These are phyloP conservation scores for Jamesozyma jinghongensis DNA, from an alignment of 805 yeast species.

Conservation along the genomic window DNA sequence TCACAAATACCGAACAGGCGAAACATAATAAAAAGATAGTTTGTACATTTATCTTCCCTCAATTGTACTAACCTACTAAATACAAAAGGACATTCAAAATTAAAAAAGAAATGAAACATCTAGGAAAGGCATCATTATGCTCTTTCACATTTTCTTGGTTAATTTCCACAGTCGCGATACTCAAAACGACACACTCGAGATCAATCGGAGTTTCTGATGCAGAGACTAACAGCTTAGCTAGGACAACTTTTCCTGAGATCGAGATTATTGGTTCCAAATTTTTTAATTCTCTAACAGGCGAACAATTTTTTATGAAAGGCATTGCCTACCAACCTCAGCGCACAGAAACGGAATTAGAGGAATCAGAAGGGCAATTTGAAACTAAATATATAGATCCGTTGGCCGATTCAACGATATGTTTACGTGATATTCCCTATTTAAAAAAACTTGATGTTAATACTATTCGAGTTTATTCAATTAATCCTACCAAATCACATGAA, in stretches of 20 bases:
- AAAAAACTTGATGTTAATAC: conserved; percentile 61
- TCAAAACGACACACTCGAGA: too few relatives aligned
- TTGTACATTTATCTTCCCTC: too few relatives aligned
- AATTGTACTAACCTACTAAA: too few relatives aligned
- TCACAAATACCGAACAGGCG: too few relatives aligned
- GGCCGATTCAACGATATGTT: conserved; percentile 58
- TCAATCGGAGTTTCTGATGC: too few relatives aligned
- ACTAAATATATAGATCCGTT: conserved; percentile 59
- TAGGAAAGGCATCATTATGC: too few relatives aligned
- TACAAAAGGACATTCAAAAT: too few relatives aligned
- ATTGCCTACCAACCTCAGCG: conserved; percentile 73
- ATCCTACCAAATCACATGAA: conserved; percentile 63
- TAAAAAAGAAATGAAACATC: too few relatives aligned
- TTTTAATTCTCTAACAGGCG: conserved; percentile 59
- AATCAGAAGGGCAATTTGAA: conserved; percentile 11
- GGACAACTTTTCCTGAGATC: conserved; percentile 31
- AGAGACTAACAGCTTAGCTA: too few relatives aligned
- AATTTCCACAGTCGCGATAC: too few relatives aligned
- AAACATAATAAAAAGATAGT: too few relatives aligned
- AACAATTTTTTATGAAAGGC: conserved; percentile 82
- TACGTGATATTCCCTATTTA: conserved; percentile 76
- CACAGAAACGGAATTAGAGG: conserved; percentile 31
- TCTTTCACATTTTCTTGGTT: too few relatives aligned
- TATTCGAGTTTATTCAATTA: conserved; percentile 78
- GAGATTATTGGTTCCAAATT: conserved; percentile 68